Conservation (phyloP, 192 early-diverging fungal genomes). For the Backusella australiensis region DNA sequence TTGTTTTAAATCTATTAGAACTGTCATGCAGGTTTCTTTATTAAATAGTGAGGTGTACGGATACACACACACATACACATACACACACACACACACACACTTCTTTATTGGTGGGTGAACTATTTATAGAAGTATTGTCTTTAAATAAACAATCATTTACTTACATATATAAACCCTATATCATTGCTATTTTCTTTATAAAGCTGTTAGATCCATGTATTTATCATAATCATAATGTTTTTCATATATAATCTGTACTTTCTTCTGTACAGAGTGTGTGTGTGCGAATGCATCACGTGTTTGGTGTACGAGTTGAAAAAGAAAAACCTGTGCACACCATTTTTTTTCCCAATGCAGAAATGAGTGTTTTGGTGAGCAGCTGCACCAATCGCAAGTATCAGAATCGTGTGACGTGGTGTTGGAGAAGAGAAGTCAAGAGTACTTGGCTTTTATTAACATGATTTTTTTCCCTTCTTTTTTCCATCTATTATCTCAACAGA, state of each 20-base stretch:
- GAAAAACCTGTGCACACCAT: background rate
- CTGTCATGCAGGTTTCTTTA: background rate
- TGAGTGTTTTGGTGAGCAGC: slow-evolving; percentile 2
- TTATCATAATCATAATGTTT: background rate
- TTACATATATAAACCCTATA: background rate
- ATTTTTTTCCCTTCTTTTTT: background rate
- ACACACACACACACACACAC: background rate
- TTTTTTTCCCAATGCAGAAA: slow-evolving; percentile 9
- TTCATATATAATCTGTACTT: background rate
- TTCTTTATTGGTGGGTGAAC: background rate
- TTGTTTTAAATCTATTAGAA: background rate
- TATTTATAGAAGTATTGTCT: background rate
- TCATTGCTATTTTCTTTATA: background rate
- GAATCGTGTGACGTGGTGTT: slow-evolving; percentile 3
- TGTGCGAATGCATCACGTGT: background rate
- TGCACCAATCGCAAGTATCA: slow-evolving; percentile 2
- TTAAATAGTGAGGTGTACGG: background rate
- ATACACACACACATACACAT: background rate
- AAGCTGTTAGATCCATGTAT: background rate
- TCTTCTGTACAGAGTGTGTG: background rate
- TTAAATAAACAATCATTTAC: background rate
- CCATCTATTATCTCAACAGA: background rate
- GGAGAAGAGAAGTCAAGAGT: background rate
- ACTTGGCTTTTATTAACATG: background rate
- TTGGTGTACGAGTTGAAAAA: background rate